Evolutionary conservation across 2,329 filamentous ascomycete genomes (phyloP), one percentile per base, ranked within the genome.

Genomic region (Calonectria honghensis): DNA sequence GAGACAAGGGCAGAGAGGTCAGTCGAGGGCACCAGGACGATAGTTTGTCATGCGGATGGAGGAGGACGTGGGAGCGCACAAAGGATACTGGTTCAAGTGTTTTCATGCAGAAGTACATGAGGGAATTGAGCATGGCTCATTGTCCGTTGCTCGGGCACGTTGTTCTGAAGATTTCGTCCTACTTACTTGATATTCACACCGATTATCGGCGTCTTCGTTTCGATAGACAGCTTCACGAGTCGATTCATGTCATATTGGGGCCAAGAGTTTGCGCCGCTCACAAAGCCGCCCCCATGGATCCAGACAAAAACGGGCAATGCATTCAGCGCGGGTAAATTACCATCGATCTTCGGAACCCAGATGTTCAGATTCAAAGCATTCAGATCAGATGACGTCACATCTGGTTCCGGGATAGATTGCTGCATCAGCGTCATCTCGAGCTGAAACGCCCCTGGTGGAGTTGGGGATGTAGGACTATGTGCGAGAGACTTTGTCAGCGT

Each of bases 401-500:
- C 16, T 27, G 50, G 50, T 7, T 52, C 50, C 10, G 50, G 4
- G 3, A 54, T 29, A 54, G 51, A 54, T 4, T 32, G 27, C 6
- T 54, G 51, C 51, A 54, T 54, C 14, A 31, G 16, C 16, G 51
- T 54, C 27, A 54, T 54, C 27, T 54, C 27, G 11, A 54, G 51
- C 18, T 54, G 51, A 16, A 54, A 54, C 27, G 51, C 51, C 2
- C 51, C 51, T 31, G 27, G 14, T 2, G 51, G 51, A 29, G 27
- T 14, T 16, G 51, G 51, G 7, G 51, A 54, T 54, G 27, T 29
- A 10, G 51, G 51, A 7, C 51, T 54, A 4, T 10, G 13, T 14
- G 6, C 45, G 45, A 48, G 20, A 7, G 45, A n/a, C 4, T 16
- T 48, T n/a, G 45, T 48, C 18, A 48, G 45, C n/a, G 18, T 4